A percentile compares a stretch with the other conserved stretches of the same genome.
phyloP scores from a whole-genome alignment of 2,329 filamentous ascomycete species.

The Fusarium euwallaceae region DNA sequence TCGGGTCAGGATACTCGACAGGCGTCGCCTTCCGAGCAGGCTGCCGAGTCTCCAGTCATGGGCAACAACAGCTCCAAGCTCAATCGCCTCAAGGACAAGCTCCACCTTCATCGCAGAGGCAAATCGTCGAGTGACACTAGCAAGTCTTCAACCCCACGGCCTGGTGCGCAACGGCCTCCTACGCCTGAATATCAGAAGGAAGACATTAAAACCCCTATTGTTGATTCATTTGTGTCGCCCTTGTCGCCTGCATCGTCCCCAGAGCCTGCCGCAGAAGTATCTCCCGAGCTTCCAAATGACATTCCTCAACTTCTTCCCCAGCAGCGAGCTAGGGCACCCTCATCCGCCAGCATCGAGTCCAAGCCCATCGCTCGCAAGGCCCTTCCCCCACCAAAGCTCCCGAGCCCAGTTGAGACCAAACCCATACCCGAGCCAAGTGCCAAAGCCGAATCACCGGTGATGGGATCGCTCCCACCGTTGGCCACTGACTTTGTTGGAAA shows the following conservation, averaged over 20 bases:
- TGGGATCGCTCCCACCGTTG: conserved; percentile 41
- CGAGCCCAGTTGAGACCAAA: conserved; percentile 41
- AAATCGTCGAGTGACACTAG: conserved; percentile 42
- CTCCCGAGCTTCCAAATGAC: conserved; percentile 53
- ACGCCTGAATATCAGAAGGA: conserved; percentile 64
- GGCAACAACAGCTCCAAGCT: conserved; percentile 52
- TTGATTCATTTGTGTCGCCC: conserved; percentile 57
- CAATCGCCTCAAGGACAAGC: conserved; percentile 48
- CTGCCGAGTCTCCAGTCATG: conserved; percentile 47
- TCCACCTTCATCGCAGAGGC: conserved; percentile 44
- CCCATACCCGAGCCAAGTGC: conserved; percentile 41
- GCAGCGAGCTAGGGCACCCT: conserved; percentile 25
- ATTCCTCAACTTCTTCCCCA: conserved; percentile 27
- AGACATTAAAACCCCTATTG: conserved; percentile 55
- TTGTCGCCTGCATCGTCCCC: conserved; percentile 61
- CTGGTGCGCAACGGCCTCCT: conserved; percentile 55
- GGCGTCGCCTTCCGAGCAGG: conserved; percentile 27
- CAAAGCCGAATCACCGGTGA: conserved; percentile 30
- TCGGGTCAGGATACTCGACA: conserved; percentile 24
- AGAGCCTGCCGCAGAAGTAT: conserved; percentile 51
- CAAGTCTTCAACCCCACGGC: conserved; percentile 37
- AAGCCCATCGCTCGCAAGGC: conserved; percentile 46
- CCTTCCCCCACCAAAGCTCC: conserved; percentile 35
- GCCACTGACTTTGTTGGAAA: conserved; percentile 21
- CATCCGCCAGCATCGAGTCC: conserved; percentile 27